These are phyloP conservation scores for Echria macrotheca DNA, from an alignment of 495 filamentous ascomycete species.

Conservation along the genomic window DNA sequence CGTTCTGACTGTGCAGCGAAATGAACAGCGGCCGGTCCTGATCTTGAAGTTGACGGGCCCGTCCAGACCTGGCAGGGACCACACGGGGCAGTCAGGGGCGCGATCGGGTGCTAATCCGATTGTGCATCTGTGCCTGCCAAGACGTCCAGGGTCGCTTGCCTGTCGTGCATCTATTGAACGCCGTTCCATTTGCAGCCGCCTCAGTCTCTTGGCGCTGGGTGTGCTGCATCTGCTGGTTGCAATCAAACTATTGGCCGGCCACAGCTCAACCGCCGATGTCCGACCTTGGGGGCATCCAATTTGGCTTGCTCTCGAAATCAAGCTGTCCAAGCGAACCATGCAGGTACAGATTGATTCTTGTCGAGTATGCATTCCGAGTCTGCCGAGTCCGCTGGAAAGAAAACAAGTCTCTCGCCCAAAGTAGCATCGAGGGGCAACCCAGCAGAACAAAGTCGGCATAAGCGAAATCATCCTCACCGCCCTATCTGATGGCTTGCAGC, in stretches of 20 bases:
- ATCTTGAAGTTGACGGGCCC: too few relatives aligned
- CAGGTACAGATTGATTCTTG: conserved; percentile 7
- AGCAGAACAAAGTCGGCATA: conserved; percentile 7
- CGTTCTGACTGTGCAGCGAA: neutral
- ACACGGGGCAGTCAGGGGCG: neutral
- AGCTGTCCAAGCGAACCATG: neutral
- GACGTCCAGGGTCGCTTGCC: neutral
- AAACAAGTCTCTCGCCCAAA: too few relatives aligned
- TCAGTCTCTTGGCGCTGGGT: neutral
- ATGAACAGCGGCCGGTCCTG: neutral
- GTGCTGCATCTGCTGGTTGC: neutral
- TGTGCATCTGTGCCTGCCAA: neutral
- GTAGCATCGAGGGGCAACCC: neutral
- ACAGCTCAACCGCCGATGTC: neutral
- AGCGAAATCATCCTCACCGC: conserved; percentile 10
- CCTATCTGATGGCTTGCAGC: neutral
- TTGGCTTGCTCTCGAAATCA: neutral
- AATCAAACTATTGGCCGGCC: neutral
- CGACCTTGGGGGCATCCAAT: neutral
- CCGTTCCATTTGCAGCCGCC: neutral
- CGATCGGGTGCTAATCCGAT: neutral
- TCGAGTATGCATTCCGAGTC: neutral
- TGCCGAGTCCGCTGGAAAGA: too few relatives aligned
- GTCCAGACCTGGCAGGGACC: too few relatives aligned
- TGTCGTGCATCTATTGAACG: neutral